Conservation (phyloP, 257 asterid genomes). For the Galeopsis tetrahit region DNA sequence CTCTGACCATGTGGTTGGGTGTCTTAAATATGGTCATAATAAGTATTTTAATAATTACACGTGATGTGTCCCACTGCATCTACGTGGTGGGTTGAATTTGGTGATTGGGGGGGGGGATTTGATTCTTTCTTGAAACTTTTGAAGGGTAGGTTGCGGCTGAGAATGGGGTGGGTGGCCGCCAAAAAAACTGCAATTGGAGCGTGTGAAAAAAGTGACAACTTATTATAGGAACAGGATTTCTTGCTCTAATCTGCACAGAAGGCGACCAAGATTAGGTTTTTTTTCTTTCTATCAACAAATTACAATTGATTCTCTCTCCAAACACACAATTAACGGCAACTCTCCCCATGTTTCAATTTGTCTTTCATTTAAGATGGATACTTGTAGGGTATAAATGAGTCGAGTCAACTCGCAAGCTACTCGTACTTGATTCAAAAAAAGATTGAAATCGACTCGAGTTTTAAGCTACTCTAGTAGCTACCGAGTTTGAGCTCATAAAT, state of each 20-base stretch:
- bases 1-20: slow-evolving; percentile 40
- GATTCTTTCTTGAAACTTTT: slow-evolving; percentile 13
- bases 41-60: slow-evolving; percentile 20
- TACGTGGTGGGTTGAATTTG: slow-evolving; percentile 20
- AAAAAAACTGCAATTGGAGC: not conserved
- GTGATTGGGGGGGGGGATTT: not conserved
- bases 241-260: not conserved
- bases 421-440: too few relatives aligned
- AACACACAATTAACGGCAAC: too few relatives aligned
- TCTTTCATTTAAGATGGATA: too few relatives aligned
- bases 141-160: slow-evolving; percentile 29
- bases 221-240: not conserved
- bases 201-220: not conserved
- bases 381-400: too few relatives aligned
- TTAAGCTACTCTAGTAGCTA: too few relatives aligned
- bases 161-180: not conserved
- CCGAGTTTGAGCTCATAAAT: too few relatives aligned
- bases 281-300: not conserved
- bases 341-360: too few relatives aligned
- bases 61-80: slow-evolving; percentile 32
- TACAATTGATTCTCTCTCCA: not conserved
- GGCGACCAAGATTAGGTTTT: not conserved
- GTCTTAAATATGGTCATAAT: slow-evolving; percentile 55
- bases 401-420: too few relatives aligned
- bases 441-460: too few relatives aligned